Base-by-base conservation (phyloP, 2,329 filamentous ascomycete genomes). In the Diaporthe nobilis region DNA sequence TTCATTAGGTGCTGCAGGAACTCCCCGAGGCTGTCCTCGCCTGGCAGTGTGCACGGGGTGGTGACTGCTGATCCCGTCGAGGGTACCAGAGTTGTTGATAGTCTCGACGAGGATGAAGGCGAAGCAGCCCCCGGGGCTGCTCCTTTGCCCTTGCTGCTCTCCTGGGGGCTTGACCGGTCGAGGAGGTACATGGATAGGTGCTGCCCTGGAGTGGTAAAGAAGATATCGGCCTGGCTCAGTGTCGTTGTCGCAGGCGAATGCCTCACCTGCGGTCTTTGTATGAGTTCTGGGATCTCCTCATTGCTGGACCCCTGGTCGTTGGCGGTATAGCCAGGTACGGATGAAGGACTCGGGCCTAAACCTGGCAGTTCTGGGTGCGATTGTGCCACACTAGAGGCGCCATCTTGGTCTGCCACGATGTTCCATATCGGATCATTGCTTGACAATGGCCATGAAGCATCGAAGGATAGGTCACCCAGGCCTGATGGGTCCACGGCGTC, bases 1-100 rank as follows among this genome's bases (percentile, higher is more conserved):
- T 37, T 51, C 53, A 61, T 68, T 17, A 75, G 44, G 2, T 25
- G 3, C 9, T 28, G 17, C 39, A 73, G 20, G 22, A 75, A 70
- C 44, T 28, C 15, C 34, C 47, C 39, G 25, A 75, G 71, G 17
- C 74, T 70, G 12, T 70, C 49, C 34, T 75, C 61, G 17, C 57
- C 51, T 25, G n/a, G 51, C 17, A 31, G 49, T 10, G 49, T 6
- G 44, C 15, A 42, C 4, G 34, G 34, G 25, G n/a, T 70, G 22
- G 49, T 13, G 17, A 2, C 22, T 42, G 49, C 49, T 13, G 65
- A 42, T 70, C 34, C 31, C 9, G 34, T 20, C 4, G 65, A 28
- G 10, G 31, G n/a, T 20, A 39, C 65, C 49, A 70, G 4, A 22
- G 34, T 70, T 15, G 34, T 55, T 25, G 65, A 70, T 8, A 13